Evolutionary conservation across 2,329 filamentous ascomycete species (phyloP).

Genomic region (Neonectria magnoliae): DNA sequence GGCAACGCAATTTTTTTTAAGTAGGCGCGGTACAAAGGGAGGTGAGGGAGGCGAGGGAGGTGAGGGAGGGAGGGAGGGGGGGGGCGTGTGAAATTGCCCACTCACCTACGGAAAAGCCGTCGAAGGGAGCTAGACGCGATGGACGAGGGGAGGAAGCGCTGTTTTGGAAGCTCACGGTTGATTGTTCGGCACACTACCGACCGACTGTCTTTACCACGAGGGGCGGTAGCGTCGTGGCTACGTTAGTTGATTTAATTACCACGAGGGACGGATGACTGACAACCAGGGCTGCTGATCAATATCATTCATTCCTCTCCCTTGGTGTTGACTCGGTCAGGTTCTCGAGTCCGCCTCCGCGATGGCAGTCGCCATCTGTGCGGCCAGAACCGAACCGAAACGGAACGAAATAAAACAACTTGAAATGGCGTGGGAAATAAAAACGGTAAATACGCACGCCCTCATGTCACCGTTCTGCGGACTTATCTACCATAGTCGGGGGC

Average conservation of each 20-base stretch:
- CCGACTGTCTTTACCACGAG: neutral
- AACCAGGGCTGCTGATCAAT: neutral
- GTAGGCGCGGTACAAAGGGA: too few species aligned
- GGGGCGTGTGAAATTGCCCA: too few species aligned
- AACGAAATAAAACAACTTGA: neutral
- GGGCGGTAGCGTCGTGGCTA: neutral
- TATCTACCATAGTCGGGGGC: neutral
- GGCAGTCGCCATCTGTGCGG: neutral
- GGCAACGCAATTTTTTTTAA: too few species aligned
- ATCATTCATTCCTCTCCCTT: neutral
- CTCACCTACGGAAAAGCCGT: too few species aligned
- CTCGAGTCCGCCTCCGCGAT: conserved; percentile 5
- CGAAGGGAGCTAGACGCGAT: neutral
- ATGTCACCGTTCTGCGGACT: neutral
- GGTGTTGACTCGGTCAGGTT: neutral
- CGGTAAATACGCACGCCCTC: neutral
- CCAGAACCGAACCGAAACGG: neutral
- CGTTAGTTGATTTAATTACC: neutral
- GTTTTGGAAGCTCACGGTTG: neutral
- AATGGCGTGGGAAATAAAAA: neutral
- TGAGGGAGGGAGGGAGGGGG: too few species aligned
- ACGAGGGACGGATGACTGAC: neutral
- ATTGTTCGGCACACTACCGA: neutral
- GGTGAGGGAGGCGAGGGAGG: too few species aligned
- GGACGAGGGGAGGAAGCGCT: neutral